Evolutionary conservation across 345 rosid species (phyloP), one percentile per base, ranked within the genome.

Genomic region (Citrus maxima): DNA sequence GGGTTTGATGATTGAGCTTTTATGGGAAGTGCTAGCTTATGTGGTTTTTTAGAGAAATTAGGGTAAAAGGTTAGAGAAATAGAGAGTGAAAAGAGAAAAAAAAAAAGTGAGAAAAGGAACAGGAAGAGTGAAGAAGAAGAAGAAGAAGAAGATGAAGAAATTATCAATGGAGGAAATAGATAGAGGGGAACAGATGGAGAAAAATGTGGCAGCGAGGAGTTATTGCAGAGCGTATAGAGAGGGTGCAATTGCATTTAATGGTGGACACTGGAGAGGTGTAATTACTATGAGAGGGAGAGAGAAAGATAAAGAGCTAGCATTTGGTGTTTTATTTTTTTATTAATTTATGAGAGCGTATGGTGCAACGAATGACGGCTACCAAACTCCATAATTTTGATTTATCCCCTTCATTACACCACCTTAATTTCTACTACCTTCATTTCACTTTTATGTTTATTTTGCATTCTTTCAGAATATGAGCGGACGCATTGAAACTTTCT

Each of bases 241-340:
- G 89, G 92, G 88, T 89, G 95, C 90, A 82, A 85, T 79, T 12
- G 95, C 95, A 92, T 90, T 91, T 88, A 92, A 87, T 92, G 88
- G 90, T 28, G 84, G 83, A 75, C 84, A 84, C 78, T 18, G 61
- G 40, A 82, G 79, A 34, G 83, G 84, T 81, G 88, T 86, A 80
- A 85, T 84, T 79, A 85, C 85, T 24, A 71, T 65, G 74, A 24
- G 72, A 68, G 71, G 40, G 69, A 76, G 79, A 82, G 74, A 74
- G 78, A 76, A 67, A 78, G 30, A 42, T 63, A 76, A 77, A 80
- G 56, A 46, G 51, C 51, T 13, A 46, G 51, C 22, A 16, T 77
- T 82, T 66, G 69, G 67, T 78, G 72, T 75, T 16, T 77, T 60
- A 61, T 77, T 74, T 75, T 71, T n/a, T 9, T 63, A 28, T 14